phyloP scores from a whole-genome alignment of 2,329 filamentous ascomycete genomes.

The Acrocalymma vagum region DNA sequence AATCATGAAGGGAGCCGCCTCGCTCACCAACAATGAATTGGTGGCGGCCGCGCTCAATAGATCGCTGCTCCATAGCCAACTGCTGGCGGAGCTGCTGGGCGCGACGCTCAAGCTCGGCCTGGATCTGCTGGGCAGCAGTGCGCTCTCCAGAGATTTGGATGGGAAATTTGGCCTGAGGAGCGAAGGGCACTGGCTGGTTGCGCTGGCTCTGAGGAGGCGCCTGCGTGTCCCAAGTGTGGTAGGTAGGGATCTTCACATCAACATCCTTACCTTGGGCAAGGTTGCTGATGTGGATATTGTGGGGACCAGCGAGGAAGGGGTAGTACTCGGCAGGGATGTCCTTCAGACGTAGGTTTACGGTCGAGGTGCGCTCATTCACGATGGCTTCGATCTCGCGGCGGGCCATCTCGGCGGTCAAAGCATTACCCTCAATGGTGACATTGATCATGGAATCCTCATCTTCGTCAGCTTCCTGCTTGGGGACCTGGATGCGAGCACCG shows the following conservation, averaged over 20 bases:
- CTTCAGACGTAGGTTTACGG: slow-evolving; percentile 81
- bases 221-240: slow-evolving; percentile 75
- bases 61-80: slow-evolving; percentile 78
- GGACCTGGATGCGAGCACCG: slow-evolving; percentile 89
- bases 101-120: slow-evolving; percentile 80
- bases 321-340: slow-evolving; percentile 91
- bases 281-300: slow-evolving; percentile 71
- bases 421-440: slow-evolving; percentile 89
- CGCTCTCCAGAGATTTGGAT: slow-evolving; percentile 91
- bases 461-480: slow-evolving; percentile 82
- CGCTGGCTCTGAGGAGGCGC: slow-evolving; percentile 71
- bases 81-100: slow-evolving; percentile 79
- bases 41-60: slow-evolving; percentile 86
- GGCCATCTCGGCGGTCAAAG: slow-evolving; percentile 84
- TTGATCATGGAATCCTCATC: slow-evolving; percentile 81
- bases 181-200: slow-evolving; percentile 74
- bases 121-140: slow-evolving; percentile 78
- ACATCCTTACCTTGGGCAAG: slow-evolving; percentile 79
- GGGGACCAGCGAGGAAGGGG: slow-evolving; percentile 88
- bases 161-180: slow-evolving; percentile 75
- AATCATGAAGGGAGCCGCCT: slow-evolving; percentile 81
- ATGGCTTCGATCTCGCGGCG: slow-evolving; percentile 86
- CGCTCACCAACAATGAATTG: slow-evolving; percentile 93
- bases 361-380: slow-evolving; percentile 84
- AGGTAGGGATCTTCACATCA: slow-evolving; percentile 82